Evolutionary conservation across 192 early-diverging fungal species (phyloP).

Genomic region (Linnemannia schmuckeri): DNA sequence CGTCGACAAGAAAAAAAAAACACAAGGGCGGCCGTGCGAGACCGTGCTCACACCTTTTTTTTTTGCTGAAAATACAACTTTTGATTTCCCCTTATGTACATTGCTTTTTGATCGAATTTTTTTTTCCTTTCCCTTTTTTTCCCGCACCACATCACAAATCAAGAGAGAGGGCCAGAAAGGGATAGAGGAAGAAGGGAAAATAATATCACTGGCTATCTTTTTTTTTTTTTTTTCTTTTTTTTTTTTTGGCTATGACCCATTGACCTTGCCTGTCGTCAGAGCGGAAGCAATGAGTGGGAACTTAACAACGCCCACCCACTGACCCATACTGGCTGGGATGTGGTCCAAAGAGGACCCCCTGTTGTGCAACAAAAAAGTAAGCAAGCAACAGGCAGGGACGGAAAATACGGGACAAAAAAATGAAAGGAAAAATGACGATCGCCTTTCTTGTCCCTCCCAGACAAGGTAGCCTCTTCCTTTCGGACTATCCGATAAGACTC

Average conservation of each 20-base stretch:
- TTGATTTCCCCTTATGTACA: neutral
- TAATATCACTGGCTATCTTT: neutral
- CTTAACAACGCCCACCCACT: no score
- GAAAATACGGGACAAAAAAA: no score
- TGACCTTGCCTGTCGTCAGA: neutral
- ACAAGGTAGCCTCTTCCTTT: neutral
- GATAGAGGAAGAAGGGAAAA: neutral
- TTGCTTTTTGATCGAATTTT: neutral
- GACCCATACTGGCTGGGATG: no score
- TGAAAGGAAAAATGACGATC: neutral
- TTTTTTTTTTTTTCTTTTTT: neutral
- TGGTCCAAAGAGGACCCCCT: no score
- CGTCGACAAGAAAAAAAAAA: neutral
- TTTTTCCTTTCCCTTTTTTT: neutral
- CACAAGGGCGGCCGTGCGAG: conserved; percentile 1
- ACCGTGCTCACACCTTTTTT: neutral
- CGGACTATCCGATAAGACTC: neutral
- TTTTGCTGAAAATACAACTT: neutral
- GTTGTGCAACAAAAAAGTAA: no score
- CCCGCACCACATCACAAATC: neutral
- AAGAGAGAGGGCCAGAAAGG: neutral
- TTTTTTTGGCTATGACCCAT: no score
- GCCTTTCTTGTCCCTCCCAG: neutral
- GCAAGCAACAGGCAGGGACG: no score
- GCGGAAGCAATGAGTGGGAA: no score